These are phyloP conservation scores for Fragilariopsis cylindrus DNA, from an alignment of 108 stramenopile genomes.

Conservation along the genomic window DNA sequence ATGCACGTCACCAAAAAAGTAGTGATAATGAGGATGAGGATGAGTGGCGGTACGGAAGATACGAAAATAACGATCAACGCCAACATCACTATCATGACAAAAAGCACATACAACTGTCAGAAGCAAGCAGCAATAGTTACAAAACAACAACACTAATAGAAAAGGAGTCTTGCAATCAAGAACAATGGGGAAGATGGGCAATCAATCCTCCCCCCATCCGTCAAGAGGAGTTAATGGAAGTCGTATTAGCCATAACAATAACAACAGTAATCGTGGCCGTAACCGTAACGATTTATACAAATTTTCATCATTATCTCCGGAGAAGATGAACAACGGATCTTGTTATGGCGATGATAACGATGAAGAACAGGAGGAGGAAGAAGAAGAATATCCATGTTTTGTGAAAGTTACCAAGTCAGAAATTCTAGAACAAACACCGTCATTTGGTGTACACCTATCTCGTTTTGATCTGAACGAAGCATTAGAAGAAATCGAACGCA, in stretches of 20 bases:
- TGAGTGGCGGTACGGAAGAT: too few species aligned
- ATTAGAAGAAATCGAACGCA: constrained; percentile 39
- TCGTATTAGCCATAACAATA: background rate
- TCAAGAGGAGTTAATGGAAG: too few species aligned
- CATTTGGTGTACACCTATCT: background rate
- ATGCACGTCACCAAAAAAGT: background rate
- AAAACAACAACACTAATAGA: background rate
- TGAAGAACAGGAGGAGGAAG: background rate
- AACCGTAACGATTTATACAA: background rate
- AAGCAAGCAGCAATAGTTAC: background rate
- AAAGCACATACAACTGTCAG: background rate
- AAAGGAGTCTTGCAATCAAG: background rate
- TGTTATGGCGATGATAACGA: background rate
- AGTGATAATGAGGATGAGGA: too few species aligned
- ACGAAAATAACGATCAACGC: too few species aligned
- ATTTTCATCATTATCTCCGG: too few species aligned
- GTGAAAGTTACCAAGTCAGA: constrained; percentile 8
- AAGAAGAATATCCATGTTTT: background rate
- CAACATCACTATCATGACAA: too few species aligned
- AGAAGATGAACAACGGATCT: too few species aligned
- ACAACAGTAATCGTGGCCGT: background rate
- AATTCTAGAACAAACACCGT: background rate
- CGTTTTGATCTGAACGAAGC: constrained; percentile 49
- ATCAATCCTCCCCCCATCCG: too few species aligned
- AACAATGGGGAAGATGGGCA: background rate